Evolutionary conservation across 108 stramenopile species (phyloP), one percentile per base, ranked within the genome.

Genomic region (Cyclotella sp.): DNA sequence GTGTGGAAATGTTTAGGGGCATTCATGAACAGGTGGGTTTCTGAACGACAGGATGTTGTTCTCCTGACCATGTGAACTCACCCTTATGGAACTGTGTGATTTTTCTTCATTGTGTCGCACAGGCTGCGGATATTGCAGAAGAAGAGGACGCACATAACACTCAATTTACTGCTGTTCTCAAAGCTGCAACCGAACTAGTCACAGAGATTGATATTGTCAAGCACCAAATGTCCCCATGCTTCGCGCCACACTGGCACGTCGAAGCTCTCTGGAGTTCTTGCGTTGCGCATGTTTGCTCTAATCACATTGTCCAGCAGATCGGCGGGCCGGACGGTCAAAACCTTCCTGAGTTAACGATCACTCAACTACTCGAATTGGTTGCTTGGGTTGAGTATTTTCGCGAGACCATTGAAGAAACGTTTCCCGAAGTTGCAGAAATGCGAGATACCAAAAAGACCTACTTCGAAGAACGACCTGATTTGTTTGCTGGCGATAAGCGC

Each of bases 311-410:
- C 24, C 91, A 95, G 43, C 92, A 95, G 70, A 95, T 95, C 77
- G 94, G 94, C 12, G 92, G 92, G 3, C 88, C 86, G 30, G 92
- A 95, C 54, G 94, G 92, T 14, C 87, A 90, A 63, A 88, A 88
- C 40, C 71, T 95, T 7, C 89, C 89, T 9, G 87, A 89, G 66
- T 63, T 95, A 19, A 92, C 90, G 29, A 91, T 91, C 30, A 90
- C 94, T 5, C 94, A 95, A 73, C 74, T 95, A 28, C 74, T 95
- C n/a, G 94, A 95, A 76, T 64, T 95, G 44, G 92, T 95, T 21
- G 94, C 94, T 19, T 95, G 92, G 90, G 89, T 95, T 10, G 94
- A 95, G 30, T 89, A 75, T 62, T 95, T 95, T 70, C 87, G 91
- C 41, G 92, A 93, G 83, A 90, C 88, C 16, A 89, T 95, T 40